Percentiles rank a stretch among this genome's conserved stretches.
phyloP scores from a whole-genome alignment of 306 rosid genomes.

The Senna siamea region DNA sequence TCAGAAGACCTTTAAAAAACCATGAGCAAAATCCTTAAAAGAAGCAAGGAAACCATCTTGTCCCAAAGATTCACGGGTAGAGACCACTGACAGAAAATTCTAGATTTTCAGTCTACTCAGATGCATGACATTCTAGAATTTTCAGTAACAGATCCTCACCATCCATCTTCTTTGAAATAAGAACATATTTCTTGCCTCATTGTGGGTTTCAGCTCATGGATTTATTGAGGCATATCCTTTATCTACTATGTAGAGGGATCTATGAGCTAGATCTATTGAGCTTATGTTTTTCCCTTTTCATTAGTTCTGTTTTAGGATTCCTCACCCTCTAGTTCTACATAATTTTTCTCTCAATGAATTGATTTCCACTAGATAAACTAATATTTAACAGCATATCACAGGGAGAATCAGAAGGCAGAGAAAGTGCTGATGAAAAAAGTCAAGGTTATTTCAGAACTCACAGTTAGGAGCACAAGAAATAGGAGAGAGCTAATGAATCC shows the following conservation, averaged over 20 bases:
- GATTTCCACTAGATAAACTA: background rate
- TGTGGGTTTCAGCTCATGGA: background rate
- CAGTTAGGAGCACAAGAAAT: slow-evolving; percentile 87
- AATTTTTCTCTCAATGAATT: background rate
- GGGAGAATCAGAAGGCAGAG: background rate
- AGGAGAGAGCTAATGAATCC: slow-evolving; percentile 89
- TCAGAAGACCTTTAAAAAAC: background rate
- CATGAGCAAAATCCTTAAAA: background rate
- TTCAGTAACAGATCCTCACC: background rate
- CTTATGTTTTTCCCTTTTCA: background rate
- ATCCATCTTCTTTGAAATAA: background rate
- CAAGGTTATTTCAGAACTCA: slow-evolving; percentile 47
- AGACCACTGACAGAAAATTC: background rate
- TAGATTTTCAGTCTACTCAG: background rate
- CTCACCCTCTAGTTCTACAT: background rate
- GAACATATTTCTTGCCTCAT: background rate
- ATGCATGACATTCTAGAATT: no score
- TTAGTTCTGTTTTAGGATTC: background rate
- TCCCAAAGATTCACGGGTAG: background rate
- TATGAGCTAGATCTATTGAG: background rate
- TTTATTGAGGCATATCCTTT: background rate
- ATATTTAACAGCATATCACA: background rate
- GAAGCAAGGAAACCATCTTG: background rate
- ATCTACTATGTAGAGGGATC: background rate
- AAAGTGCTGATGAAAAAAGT: slow-evolving; percentile 15